Evolutionary conservation across 2,329 filamentous ascomycete species (phyloP), one percentile per base, ranked within the genome.

Genomic region (Massarina eburnea): DNA sequence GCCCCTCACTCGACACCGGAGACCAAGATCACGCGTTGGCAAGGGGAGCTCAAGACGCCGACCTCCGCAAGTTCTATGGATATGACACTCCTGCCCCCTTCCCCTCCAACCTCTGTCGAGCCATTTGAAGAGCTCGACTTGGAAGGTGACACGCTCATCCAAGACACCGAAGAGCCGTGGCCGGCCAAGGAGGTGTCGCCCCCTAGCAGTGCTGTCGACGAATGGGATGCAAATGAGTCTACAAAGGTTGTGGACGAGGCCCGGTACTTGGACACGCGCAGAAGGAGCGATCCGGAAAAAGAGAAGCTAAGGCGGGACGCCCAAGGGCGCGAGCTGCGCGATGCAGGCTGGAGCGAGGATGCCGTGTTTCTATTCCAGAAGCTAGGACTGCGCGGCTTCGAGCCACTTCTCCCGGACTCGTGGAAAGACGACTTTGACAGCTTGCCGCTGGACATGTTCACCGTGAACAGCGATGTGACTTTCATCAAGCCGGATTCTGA

Each of bases 361-460:
- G 78, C 82, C 43, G 73, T 77, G 32, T 73, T 74, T 26, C 66
- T 83, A 2, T 78, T 78, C 52, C 74, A 76, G 46, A 77, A 77
- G 46, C 72, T 83, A 22, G 73, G 73, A 5, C 74, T 77, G 67
- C 78, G 80, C 33, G 80, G 81, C 14, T 77, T 76, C 41, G 80
- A 83, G 63, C 76, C 81, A 8, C 61, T 83, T 1, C 59, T 84
- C 10, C 78, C 79, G 1, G 59, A 64, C 10, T 68, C 68, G 48
- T 83, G 80, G 79, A 67, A 71, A 35, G 62, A 73, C 39, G 80
- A 83, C 51, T 82, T 82, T 50, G 65, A 67, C 8, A 80, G 76
- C 14, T 59, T 84, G 12, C 80, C 80, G 2, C 70, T 75, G 8
- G 69, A 72, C 8, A 61, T 84, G 1, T 84, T 83, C 62, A 73